Conservation (phyloP, 805 yeast species). For the Nakazawaea wickerhamii region DNA sequence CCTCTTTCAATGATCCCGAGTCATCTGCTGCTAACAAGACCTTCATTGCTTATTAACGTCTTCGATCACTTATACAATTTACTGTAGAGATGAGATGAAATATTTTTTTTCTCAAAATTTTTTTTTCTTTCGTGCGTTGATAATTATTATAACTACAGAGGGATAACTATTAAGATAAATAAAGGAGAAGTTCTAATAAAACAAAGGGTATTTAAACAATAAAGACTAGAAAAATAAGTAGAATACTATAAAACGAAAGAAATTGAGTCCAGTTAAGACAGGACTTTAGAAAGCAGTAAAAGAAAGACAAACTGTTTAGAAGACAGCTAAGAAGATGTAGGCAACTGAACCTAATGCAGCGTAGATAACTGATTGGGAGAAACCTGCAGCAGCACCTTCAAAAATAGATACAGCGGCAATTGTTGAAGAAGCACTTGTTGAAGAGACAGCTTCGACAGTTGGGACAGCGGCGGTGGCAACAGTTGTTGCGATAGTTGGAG, state of each 20-base stretch:
- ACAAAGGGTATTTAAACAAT: neutral
- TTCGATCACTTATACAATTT: neutral
- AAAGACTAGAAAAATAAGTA: too few species aligned
- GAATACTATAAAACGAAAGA: too few species aligned
- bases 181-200: too few species aligned
- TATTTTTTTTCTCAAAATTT: conserved; percentile 3
- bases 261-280: neutral
- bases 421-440: neutral
- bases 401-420: neutral
- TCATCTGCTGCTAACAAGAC: conserved; percentile 61
- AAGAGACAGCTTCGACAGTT: neutral
- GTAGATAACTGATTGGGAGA: neutral
- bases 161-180: too few species aligned
- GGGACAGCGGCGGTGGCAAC: neutral
- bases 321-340: neutral
- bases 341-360: conserved; percentile 1
- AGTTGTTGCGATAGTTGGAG: neutral
- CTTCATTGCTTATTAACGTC: conserved; percentile 39
- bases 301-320: neutral
- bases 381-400: neutral
- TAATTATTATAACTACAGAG: too few species aligned
- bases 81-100: conserved; percentile 4
- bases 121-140: neutral
- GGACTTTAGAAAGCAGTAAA: neutral
- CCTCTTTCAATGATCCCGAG: conserved; percentile 59